Percentiles rank a stretch among this genome's conserved stretches.
phyloP scores from a whole-genome alignment of 768 basidiomycete genomes.

The Pleurotus giganteus region DNA sequence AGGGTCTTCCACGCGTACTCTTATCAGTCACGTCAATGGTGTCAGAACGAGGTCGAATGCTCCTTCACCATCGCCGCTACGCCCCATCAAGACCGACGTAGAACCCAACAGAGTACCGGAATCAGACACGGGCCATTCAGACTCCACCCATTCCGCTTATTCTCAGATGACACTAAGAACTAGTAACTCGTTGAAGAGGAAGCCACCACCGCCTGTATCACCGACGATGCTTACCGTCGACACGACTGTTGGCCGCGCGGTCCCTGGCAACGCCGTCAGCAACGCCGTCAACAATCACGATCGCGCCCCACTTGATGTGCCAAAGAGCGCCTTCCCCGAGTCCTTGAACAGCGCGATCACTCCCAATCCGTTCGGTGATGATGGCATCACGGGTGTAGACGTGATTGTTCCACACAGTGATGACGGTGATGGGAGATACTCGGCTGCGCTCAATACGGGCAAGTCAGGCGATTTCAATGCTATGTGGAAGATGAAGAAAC shows the following conservation, averaged over 20 bases:
- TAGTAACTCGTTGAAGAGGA: not conserved
- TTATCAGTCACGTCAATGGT: not conserved
- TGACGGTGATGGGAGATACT: not conserved
- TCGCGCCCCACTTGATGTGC: not conserved
- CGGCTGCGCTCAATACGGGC: constrained; percentile 9
- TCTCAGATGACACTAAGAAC: not conserved
- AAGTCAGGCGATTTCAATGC: not conserved
- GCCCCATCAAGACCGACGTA: not conserved
- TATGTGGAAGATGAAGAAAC: not conserved
- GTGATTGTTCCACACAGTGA: not conserved
- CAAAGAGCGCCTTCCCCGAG: not conserved
- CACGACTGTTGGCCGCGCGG: not conserved
- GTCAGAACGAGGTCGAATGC: not conserved
- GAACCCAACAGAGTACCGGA: not conserved
- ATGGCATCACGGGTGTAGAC: not conserved
- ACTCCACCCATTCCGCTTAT: constrained; percentile 1
- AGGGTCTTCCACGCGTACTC: not conserved
- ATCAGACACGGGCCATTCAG: constrained; percentile 5
- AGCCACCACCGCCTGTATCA: not conserved
- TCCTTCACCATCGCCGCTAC: not conserved
- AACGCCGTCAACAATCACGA: not conserved
- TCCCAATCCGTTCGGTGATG: not conserved
- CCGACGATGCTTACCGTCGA: constrained; percentile 1
- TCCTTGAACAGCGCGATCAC: not conserved
- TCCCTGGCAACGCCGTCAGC: not conserved